Conservation (phyloP, 495 filamentous ascomycete species). For the Alectoria sarmentosa region DNA sequence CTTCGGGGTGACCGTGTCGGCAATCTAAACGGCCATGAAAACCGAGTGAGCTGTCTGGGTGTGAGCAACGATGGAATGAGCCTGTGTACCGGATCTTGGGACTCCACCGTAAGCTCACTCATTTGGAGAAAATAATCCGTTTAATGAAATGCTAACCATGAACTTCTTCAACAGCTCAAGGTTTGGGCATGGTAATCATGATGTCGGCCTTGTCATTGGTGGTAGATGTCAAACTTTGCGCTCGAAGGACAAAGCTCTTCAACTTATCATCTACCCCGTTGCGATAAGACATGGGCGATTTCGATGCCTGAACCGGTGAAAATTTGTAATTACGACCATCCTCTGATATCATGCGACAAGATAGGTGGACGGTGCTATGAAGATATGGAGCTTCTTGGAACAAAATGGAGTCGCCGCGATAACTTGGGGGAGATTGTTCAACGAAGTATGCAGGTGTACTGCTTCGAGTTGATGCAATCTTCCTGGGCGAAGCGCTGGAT, state of each 20-base stretch:
- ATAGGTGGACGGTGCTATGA: constrained; percentile 11
- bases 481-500: constrained; percentile 1
- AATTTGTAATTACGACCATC: constrained; percentile 8
- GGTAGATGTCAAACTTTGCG: constrained; percentile 6
- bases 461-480: constrained; percentile 14
- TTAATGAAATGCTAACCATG: constrained; percentile 1
- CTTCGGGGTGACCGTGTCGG: constrained; percentile 95
- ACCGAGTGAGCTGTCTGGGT: constrained; percentile 95
- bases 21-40: constrained; percentile 93
- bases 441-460: constrained; percentile 9
- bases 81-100: constrained; percentile 98
- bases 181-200: constrained; percentile 66
- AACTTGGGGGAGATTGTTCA: not conserved
- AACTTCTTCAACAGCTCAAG: constrained; percentile 57
- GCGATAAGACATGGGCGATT: constrained; percentile 9
- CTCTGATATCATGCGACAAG: constrained; percentile 13
- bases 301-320: constrained; percentile 13
- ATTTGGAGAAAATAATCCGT: not conserved
- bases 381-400: constrained; percentile 11
- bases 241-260: constrained; percentile 2
- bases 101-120: constrained; percentile 75
- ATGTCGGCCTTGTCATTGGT: constrained; percentile 6
- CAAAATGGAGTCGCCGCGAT: constrained; percentile 2
- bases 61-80: constrained; percentile 99
- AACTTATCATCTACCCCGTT: constrained; percentile 5